A percentile compares a stretch with the other conserved stretches of the same genome.
phyloP scores from a whole-genome alignment of 1,284 basidiomycete genomes.

The Cutaneotrichosporon daszewskae region DNA sequence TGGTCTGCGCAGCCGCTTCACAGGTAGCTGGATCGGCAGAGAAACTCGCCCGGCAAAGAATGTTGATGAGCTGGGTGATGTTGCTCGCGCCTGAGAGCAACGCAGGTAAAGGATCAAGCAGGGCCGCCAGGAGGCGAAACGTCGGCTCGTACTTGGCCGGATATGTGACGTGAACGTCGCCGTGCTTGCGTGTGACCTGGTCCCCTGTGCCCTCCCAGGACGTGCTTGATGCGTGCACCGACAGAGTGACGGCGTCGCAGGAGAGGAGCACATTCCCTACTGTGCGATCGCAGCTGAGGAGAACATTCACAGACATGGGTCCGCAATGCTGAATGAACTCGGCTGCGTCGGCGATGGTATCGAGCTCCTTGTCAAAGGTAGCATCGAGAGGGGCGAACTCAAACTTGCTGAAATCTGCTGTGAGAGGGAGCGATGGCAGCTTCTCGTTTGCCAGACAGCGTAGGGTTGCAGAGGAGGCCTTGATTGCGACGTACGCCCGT shows the following conservation, averaged over 20 bases:
- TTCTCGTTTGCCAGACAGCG: constrained; percentile 67
- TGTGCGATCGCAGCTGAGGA: constrained; percentile 59
- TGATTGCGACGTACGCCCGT: constrained; percentile 66
- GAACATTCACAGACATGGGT: constrained; percentile 59
- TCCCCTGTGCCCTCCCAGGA: constrained; percentile 42
- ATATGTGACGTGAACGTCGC: constrained; percentile 67
- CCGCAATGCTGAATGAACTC: constrained; percentile 69
- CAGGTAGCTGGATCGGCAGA: constrained; percentile 75
- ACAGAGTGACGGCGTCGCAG: constrained; percentile 69
- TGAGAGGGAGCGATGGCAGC: constrained; percentile 69
- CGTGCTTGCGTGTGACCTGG: constrained; percentile 52
- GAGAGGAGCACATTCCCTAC: constrained; percentile 75
- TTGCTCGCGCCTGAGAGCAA: constrained; percentile 54
- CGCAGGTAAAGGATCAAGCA: constrained; percentile 81
- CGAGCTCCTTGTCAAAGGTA: constrained; percentile 58
- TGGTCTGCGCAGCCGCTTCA: constrained; percentile 62
- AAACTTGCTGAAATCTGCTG: constrained; percentile 60
- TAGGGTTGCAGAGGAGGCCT: constrained; percentile 70
- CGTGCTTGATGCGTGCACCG: constrained; percentile 57
- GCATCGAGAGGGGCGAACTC: constrained; percentile 54
- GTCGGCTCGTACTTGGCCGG: constrained; percentile 59
- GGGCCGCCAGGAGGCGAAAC: constrained; percentile 68
- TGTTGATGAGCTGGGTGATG: constrained; percentile 58
- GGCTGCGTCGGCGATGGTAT: constrained; percentile 63
- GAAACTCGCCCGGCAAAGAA: constrained; percentile 72